Conservation (phyloP, 805 yeast genomes). For the Nakazawaea ishiwadae region DNA sequence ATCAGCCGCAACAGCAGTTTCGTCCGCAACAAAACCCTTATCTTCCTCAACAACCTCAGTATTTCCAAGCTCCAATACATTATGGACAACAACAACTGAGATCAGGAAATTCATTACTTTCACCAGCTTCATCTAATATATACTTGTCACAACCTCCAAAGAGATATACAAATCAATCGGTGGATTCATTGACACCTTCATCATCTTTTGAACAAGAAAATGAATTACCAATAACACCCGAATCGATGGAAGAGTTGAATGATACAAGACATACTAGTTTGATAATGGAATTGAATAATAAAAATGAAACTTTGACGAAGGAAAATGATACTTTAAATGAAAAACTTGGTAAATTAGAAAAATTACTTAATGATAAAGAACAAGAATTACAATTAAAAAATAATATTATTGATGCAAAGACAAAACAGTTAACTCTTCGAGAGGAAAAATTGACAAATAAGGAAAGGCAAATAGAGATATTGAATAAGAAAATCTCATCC, state of each 20-base stretch:
- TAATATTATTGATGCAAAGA: constrained; percentile 8
- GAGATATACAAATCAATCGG: not conserved
- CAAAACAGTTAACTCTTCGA: constrained; percentile 8
- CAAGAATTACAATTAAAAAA: constrained; percentile 10
- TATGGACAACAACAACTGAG: constrained; percentile 5
- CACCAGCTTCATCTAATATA: constrained; percentile 2
- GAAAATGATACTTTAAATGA: constrained; percentile 1
- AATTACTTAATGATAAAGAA: constrained; percentile 4
- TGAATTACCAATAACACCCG: constrained; percentile 11
- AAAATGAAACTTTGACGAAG: not conserved
- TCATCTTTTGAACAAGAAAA: not conserved
- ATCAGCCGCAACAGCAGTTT: constrained; percentile 5
- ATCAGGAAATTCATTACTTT: constrained; percentile 1
- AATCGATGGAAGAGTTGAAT: constrained; percentile 2
- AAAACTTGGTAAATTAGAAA: not conserved
- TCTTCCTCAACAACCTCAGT: not conserved
- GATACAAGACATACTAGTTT: not conserved
- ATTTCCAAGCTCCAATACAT: constrained; percentile 10
- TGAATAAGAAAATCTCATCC: not conserved
- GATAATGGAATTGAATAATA: constrained; percentile 1
- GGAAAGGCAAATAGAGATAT: constrained; percentile 9
- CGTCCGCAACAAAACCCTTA: not conserved
- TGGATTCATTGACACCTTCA: constrained; percentile 1
- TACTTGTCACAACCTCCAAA: constrained; percentile 2
- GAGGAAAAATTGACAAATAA: constrained; percentile 11